phyloP scores from a whole-genome alignment of 1,284 basidiomycete species.

The Cystobasidiaceae sp. region DNA sequence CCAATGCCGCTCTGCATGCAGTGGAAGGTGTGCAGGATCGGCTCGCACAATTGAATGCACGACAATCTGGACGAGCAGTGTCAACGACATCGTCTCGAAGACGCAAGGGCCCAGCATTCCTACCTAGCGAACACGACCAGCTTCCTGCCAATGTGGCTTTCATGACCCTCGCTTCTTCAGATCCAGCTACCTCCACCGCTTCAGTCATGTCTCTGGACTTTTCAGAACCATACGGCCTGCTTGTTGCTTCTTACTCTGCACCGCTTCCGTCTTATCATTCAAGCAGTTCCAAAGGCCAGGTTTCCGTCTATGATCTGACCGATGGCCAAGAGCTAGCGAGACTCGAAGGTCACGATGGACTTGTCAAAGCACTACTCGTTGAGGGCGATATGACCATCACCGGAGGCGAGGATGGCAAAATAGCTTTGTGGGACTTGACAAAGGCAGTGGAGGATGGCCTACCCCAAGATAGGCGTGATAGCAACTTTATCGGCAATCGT shows the following conservation, averaged over 20 bases:
- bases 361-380: slow-evolving; percentile 86
- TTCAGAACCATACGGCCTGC: background rate
- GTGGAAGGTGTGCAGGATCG: slow-evolving; percentile 83
- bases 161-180: slow-evolving; percentile 59
- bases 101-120: slow-evolving; percentile 83
- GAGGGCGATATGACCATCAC: slow-evolving; percentile 88
- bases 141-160: slow-evolving; percentile 91
- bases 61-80: slow-evolving; percentile 15
- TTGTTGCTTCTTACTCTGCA: slow-evolving; percentile 64
- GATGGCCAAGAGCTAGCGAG: slow-evolving; percentile 71
- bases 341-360: slow-evolving; percentile 67
- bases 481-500: no score
- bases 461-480: background rate
- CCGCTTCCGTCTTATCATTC: slow-evolving; percentile 50
- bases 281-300: slow-evolving; percentile 6
- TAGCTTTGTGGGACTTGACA: slow-evolving; percentile 82
- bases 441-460: slow-evolving; percentile 50
- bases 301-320: slow-evolving; percentile 17
- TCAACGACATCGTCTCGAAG: slow-evolving; percentile 55
- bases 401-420: slow-evolving; percentile 76
- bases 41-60: slow-evolving; percentile 47
- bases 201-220: background rate
- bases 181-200: slow-evolving; percentile 56
- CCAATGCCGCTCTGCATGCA: no score
- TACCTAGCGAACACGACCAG: slow-evolving; percentile 96